phyloP scores from a whole-genome alignment of 768 basidiomycete species.

The Lactifluus pinguis region DNA sequence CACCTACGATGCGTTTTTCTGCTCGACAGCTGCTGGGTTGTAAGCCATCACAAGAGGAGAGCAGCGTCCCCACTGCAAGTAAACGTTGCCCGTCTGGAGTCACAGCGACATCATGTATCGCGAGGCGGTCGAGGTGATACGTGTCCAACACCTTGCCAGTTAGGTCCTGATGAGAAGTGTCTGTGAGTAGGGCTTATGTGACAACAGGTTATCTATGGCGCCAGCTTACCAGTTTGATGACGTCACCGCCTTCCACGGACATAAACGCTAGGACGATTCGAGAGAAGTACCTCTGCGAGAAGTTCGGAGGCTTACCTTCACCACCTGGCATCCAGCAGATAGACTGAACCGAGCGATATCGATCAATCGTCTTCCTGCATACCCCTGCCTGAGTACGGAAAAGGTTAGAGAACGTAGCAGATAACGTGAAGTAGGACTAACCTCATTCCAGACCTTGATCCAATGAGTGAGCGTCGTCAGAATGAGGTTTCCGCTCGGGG shows the following conservation, averaged over 20 bases:
- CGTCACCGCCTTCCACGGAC: constrained; percentile 56
- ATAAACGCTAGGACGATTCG: constrained; percentile 43
- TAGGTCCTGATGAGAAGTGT: constrained; percentile 36
- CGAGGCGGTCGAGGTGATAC: constrained; percentile 53
- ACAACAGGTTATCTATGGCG: background rate
- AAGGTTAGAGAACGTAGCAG: constrained; percentile 1
- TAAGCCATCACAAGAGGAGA: constrained; percentile 52
- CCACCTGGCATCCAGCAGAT: constrained; percentile 62
- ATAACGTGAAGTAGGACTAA: constrained; percentile 24
- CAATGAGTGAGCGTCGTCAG: constrained; percentile 57
- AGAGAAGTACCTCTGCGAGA: background rate
- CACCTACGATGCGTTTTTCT: constrained; percentile 71
- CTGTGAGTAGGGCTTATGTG: background rate
- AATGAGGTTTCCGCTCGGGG: constrained; percentile 51
- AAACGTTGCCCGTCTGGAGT: constrained; percentile 58
- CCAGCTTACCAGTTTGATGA: constrained; percentile 47
- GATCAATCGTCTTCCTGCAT: constrained; percentile 55
- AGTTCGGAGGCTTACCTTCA: constrained; percentile 34
- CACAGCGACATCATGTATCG: constrained; percentile 61
- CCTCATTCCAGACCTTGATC: constrained; percentile 68
- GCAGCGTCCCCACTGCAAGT: constrained; percentile 58
- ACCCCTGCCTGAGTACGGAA: constrained; percentile 47
- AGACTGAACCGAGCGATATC: constrained; percentile 46
- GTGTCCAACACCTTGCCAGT: constrained; percentile 48
- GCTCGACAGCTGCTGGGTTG: constrained; percentile 60